A percentile compares a stretch with the other conserved stretches of the same genome.
phyloP scores from a whole-genome alignment of 352 stramenopile species.

The Globisporangium radiosum region DNA sequence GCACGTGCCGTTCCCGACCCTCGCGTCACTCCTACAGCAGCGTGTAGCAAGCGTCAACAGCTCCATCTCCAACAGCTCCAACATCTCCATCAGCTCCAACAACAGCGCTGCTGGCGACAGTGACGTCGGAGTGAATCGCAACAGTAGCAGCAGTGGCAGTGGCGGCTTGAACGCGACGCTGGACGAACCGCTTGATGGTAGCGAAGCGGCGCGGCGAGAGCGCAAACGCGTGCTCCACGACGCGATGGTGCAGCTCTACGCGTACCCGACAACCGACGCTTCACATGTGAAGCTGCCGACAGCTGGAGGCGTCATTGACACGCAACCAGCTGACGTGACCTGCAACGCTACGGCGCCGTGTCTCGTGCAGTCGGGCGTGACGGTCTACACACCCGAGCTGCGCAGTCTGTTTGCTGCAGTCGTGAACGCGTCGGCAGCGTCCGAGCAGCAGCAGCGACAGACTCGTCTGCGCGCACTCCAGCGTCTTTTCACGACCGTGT shows the following conservation, averaged over 20 bases:
- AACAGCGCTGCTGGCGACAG: background rate
- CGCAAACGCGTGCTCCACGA: conserved; percentile 20
- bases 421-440: conserved; percentile 7
- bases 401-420: conserved; percentile 18
- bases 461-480: conserved; percentile 25
- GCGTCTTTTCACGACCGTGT: conserved; percentile 27
- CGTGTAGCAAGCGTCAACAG: background rate
- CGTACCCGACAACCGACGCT: conserved; percentile 27
- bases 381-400: conserved; percentile 51
- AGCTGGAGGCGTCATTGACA: background rate
- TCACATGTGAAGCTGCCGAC: conserved; percentile 9
- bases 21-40: conserved; percentile 18
- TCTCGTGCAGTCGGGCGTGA: conserved; percentile 46
- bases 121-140: background rate
- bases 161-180: background rate
- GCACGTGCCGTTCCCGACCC: conserved; percentile 23
- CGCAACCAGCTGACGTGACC: background rate
- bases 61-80: background rate
- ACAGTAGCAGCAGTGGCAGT: background rate
- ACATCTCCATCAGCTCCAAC: background rate
- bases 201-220: background rate
- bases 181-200: background rate
- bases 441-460: conserved; percentile 15
- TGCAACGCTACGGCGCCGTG: conserved; percentile 26
- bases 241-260: conserved; percentile 36